Percentiles rank a stretch among this genome's conserved stretches.
Conservation (phyloP, 345 rosid genomes). For the Cardamine resedifolia region DNA sequence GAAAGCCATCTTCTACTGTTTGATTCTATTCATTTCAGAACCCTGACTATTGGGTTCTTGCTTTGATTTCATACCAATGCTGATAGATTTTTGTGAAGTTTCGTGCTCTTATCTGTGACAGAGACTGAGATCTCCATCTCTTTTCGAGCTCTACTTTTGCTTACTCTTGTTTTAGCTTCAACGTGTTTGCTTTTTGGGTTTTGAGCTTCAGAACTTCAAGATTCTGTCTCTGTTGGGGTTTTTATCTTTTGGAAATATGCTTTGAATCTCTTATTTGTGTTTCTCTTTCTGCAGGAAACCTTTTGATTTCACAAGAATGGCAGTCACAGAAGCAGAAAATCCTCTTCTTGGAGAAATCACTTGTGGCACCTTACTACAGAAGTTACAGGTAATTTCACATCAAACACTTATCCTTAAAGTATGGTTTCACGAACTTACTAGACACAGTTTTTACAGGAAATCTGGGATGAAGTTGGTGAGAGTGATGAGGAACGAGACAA, state of each 20-base stretch:
- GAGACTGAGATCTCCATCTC: slow-evolving; percentile 31
- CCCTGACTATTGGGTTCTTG: slow-evolving; percentile 9
- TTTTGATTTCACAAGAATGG: slow-evolving; percentile 53
- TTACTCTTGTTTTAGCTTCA: slow-evolving; percentile 12
- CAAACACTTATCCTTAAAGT: not conserved
- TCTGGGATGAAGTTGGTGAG: slow-evolving; percentile 99
- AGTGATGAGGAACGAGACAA: slow-evolving; percentile 90
- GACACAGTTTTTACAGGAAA: slow-evolving; percentile 51
- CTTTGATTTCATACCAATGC: slow-evolving; percentile 22
- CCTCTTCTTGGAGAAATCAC: slow-evolving; percentile 85
- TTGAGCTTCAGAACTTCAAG: not conserved
- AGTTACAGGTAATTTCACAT: slow-evolving; percentile 60
- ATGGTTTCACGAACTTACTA: not conserved
- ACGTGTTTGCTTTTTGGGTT: not conserved
- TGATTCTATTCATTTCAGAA: not conserved
- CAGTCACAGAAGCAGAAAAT: slow-evolving; percentile 60
- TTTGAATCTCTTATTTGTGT: not conserved
- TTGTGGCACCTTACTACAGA: slow-evolving; percentile 80
- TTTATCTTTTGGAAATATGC: not conserved
- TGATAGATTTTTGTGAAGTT: slow-evolving; percentile 16
- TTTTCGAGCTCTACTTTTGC: slow-evolving; percentile 15
- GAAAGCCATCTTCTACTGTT: not conserved
- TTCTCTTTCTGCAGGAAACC: slow-evolving; percentile 33
- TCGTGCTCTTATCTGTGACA: not conserved
- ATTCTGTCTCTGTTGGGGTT: not conserved